A percentile compares a stretch with the other conserved stretches of the same genome.
phyloP scores from a whole-genome alignment of 1,284 basidiomycete species.

The Boletus sp. region DNA sequence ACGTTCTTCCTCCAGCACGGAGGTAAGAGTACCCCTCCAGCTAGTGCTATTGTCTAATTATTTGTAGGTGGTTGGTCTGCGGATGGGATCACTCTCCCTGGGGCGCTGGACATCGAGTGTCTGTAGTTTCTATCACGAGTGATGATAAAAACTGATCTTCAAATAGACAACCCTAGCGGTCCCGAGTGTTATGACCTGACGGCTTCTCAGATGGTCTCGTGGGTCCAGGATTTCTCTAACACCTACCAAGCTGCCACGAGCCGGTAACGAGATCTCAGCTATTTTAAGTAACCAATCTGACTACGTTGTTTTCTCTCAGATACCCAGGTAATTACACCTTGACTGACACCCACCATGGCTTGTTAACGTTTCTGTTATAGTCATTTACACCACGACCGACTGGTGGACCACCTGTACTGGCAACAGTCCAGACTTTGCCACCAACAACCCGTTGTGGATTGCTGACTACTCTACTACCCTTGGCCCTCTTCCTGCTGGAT shows the following conservation, averaged over 20 bases:
- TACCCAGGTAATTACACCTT: constrained; percentile 27
- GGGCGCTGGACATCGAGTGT: constrained; percentile 65
- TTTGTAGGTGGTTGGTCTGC: constrained; percentile 50
- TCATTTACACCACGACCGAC: constrained; percentile 61
- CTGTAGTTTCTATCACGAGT: constrained; percentile 9
- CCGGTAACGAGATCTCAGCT: constrained; percentile 32
- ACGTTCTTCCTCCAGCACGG: constrained; percentile 57
- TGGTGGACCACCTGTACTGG: constrained; percentile 73
- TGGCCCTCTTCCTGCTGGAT: constrained; percentile 55
- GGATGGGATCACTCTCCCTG: constrained; percentile 64
- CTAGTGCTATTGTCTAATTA: not conserved
- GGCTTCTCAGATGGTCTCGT: constrained; percentile 52
- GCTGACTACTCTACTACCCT: constrained; percentile 50
- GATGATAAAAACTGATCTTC: not conserved
- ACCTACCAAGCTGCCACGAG: constrained; percentile 56
- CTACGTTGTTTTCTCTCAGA: constrained; percentile 29
- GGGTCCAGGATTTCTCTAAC: constrained; percentile 59
- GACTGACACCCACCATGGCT: not conserved
- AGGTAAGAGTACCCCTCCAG: constrained; percentile 34
- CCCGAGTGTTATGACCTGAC: constrained; percentile 55
- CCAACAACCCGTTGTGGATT: constrained; percentile 56
- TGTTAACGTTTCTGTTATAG: constrained; percentile 14
- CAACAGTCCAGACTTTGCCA: constrained; percentile 47
- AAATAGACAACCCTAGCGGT: constrained; percentile 46
- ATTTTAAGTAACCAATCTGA: constrained; percentile 5